Conservation (phyloP, 225 moss, liverwort and hornwort species). For the Climacium dendroides region DNA sequence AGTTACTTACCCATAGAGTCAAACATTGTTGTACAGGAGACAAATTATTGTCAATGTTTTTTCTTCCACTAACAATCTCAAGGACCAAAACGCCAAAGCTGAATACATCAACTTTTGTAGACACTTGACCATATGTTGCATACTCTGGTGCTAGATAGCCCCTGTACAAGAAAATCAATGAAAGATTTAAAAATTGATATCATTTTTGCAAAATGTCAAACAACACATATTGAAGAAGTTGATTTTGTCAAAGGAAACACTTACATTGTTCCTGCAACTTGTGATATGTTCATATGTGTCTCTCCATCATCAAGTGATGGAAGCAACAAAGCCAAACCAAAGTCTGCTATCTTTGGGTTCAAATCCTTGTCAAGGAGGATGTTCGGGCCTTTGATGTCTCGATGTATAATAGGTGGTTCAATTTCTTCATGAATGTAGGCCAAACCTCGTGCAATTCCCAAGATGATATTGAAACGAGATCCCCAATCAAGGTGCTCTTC, state of each 20-base stretch:
- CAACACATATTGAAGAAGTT: background rate
- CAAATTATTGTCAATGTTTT: background rate
- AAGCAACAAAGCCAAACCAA: slow-evolving; percentile 4
- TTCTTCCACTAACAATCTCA: background rate
- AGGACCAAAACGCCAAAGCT: background rate
- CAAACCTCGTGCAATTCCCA: slow-evolving; percentile 8
- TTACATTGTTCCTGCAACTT: background rate
- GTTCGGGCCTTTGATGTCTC: slow-evolving; percentile 5
- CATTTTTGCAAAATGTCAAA: background rate
- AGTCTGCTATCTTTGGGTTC: background rate
- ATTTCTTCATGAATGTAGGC: slow-evolving; percentile 11
- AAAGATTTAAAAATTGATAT: background rate
- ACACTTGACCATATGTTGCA: background rate
- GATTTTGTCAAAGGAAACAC: background rate
- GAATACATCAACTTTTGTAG: background rate
- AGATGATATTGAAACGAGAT: slow-evolving; percentile 1
- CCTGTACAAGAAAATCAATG: background rate
- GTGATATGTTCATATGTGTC: background rate
- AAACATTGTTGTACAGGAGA: background rate
- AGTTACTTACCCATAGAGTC: background rate
- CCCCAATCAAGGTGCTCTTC: background rate
- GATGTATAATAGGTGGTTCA: background rate
- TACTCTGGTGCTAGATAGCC: background rate
- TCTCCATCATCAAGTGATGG: background rate
- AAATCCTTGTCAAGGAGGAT: background rate